A percentile compares a stretch with the other conserved stretches of the same genome.
These are phyloP conservation scores for Chloranthus sessilifolius DNA, from an alignment of 164 flowering plant species.

Conservation along the genomic window DNA sequence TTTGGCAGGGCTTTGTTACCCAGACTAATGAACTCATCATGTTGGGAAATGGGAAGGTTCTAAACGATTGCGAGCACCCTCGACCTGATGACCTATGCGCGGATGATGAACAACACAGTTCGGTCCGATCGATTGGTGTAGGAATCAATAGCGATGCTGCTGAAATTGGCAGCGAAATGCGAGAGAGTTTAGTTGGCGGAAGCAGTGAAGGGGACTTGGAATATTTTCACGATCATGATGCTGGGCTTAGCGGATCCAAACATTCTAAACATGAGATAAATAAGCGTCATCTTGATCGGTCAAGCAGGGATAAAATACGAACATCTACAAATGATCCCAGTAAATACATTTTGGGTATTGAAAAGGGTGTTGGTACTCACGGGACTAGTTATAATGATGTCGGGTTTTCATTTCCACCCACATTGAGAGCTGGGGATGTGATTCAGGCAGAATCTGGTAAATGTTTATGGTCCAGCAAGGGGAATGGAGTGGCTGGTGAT, in stretches of 20 bases:
- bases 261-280: slow-evolving; percentile 32
- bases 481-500: slow-evolving; percentile 25
- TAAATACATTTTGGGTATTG: slow-evolving; percentile 38
- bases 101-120: slow-evolving; percentile 81
- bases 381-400: slow-evolving; percentile 39
- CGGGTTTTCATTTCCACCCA: slow-evolving; percentile 78
- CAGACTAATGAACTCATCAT: slow-evolving; percentile 72
- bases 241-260: slow-evolving; percentile 36
- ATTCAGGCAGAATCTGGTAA: slow-evolving; percentile 45
- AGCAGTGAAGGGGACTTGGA: slow-evolving; percentile 87
- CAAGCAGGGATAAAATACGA: slow-evolving; percentile 36
- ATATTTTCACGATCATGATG: slow-evolving; percentile 63
- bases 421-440: slow-evolving; percentile 43
- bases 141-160: slow-evolving; percentile 95
- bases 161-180: slow-evolving; percentile 84
- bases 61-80: slow-evolving; percentile 50
- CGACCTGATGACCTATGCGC: slow-evolving; percentile 56
- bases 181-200: slow-evolving; percentile 79
- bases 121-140: slow-evolving; percentile 97
- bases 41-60: slow-evolving; percentile 57
- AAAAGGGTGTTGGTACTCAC: slow-evolving; percentile 29
- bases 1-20: slow-evolving; percentile 97
- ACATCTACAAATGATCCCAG: slow-evolving; percentile 27
- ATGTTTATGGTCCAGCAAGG: slow-evolving; percentile 52
- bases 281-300: slow-evolving; percentile 30